These are phyloP conservation scores for Flaveria floridana DNA, from an alignment of 140 eudicot genomes.

Conservation along the genomic window DNA sequence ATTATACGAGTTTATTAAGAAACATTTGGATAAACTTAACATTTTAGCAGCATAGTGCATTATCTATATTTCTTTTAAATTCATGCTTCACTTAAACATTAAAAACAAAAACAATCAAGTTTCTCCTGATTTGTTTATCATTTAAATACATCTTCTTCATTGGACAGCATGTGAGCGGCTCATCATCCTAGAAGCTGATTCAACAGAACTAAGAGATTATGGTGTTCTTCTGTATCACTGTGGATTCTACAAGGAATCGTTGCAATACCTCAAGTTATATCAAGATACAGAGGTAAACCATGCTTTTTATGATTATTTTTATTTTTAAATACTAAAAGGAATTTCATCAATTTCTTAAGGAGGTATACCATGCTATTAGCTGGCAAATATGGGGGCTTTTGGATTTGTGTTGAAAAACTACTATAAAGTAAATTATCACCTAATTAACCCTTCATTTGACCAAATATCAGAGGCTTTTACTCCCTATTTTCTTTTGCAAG, in stretches of 20 bases:
- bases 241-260: constrained; percentile 66
- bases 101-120: neutral
- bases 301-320: neutral
- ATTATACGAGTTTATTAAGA: neutral
- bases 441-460: neutral
- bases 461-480: neutral
- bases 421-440: neutral
- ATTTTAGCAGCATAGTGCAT: constrained; percentile 10
- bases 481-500: neutral
- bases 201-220: constrained; percentile 69
- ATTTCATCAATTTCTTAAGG: neutral
- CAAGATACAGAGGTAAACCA: constrained; percentile 59
- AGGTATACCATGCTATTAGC: neutral
- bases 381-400: neutral
- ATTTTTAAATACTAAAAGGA: neutral
- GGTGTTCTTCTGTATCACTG: constrained; percentile 80
- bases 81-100: constrained; percentile 6
- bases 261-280: constrained; percentile 58
- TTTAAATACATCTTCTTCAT: constrained; percentile 24
- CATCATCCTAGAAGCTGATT: constrained; percentile 58
- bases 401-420: neutral
- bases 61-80: constrained; percentile 3
- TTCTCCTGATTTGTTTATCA: constrained; percentile 8
- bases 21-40: neutral
- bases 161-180: constrained; percentile 86